Percentiles rank a stretch among this genome's conserved stretches.
These are phyloP conservation scores for Bipolaris oryzae DNA, from an alignment of 2,329 filamentous ascomycete species.

Conservation along the genomic window DNA sequence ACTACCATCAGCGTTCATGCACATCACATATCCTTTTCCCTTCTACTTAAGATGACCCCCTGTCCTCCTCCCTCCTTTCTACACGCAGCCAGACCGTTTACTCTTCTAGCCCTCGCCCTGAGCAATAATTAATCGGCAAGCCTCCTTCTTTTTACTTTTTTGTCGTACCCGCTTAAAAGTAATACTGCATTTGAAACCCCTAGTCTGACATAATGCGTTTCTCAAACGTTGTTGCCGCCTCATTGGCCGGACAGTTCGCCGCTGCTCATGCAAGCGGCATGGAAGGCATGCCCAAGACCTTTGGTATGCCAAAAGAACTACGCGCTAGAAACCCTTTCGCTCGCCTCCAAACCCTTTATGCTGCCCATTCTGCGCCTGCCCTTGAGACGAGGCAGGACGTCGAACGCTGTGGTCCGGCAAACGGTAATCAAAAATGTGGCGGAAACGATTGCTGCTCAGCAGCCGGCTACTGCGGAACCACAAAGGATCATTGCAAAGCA, in stretches of 20 bases:
- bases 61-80: too few species aligned
- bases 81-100: too few species aligned
- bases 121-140: too few species aligned
- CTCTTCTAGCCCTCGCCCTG: too few species aligned
- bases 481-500: constrained; percentile 62
- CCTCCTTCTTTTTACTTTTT: too few species aligned
- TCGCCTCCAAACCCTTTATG: constrained; percentile 23
- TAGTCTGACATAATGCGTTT: constrained; percentile 35
- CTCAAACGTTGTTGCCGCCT: constrained; percentile 34
- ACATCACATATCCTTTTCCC: too few species aligned
- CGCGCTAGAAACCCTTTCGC: constrained; percentile 40
- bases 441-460: constrained; percentile 44
- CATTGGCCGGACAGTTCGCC: constrained; percentile 38
- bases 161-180: background rate
- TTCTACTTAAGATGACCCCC: too few species aligned
- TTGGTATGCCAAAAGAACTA: constrained; percentile 39
- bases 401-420: constrained; percentile 37
- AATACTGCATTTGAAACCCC: background rate
- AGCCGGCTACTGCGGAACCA: constrained; percentile 60
- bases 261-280: constrained; percentile 37
- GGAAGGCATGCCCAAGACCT: constrained; percentile 39
- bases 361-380: constrained; percentile 17
- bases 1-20: too few species aligned
- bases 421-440: constrained; percentile 30
- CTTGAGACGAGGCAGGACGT: constrained; percentile 37